Evolutionary conservation across 495 filamentous ascomycete species (phyloP), one percentile per base, ranked within the genome.

Genomic region (Aspergillus panamensis): DNA sequence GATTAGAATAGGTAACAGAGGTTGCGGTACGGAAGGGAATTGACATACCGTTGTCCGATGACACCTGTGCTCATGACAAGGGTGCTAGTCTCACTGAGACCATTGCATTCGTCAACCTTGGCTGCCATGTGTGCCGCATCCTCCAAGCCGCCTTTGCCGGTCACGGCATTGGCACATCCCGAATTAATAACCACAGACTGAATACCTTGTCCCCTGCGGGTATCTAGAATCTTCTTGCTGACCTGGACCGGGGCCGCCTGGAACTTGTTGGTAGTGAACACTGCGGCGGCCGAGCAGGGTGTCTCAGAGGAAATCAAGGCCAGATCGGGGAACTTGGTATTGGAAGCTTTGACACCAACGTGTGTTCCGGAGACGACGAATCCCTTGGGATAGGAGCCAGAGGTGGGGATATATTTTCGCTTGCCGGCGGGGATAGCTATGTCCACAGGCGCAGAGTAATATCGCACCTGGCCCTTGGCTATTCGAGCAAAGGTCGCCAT

Each of bases 21-120:
- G 6, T 13, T 5, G 6, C 8, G 3, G 14, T n/a, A 10, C 1
- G 10, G 35, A 10, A 39, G 10, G 14, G 8, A 20, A 37, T 45
- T 31, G 21, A 57, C 68, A 47, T 72, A 88, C 87, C 87, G 86
- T 72, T 98, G 94, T 32, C 94, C 95, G 69, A 99, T 99, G 13
- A 99, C 94, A 48, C 94, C 95, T 9, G 94, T 99, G 70, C 90
- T 95, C 95, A 97, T 97, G 50, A 97, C 92, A 42, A 99, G 76
- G 7, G 89, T 90, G 59, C 84, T 84, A 47, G 84, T 80, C 35
- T 82, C 77, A 53, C 81, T 78, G 33, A 84, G 85, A 32, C 83
- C 83, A 61, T 76, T 77, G 65, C 80, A 85, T 64, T 82, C 77
- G 66, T 97, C 92, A 4, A 92, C 88, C 51, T 81, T 84, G 59